Evolutionary conservation across 2,329 filamentous ascomycete species (phyloP).

Genomic region (Cercospora brassicicola): DNA sequence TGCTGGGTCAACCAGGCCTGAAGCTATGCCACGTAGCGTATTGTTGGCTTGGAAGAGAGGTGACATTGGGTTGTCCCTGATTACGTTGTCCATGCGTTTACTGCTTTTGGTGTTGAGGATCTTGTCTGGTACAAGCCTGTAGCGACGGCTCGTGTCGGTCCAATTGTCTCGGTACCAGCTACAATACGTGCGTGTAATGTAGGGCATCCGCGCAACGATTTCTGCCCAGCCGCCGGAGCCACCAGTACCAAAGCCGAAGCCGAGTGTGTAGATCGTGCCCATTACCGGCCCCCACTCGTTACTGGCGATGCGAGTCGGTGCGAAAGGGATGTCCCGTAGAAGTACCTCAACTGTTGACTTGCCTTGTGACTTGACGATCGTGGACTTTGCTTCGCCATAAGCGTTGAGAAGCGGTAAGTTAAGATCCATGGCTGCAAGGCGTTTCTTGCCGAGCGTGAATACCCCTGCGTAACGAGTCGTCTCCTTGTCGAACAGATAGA

Average conservation of each 20-base stretch:
- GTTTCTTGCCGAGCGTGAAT: too few species aligned
- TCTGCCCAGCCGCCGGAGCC: not conserved
- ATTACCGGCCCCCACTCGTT: not conserved
- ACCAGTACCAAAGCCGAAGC: not conserved
- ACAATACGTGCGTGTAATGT: not conserved
- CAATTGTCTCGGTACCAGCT: not conserved
- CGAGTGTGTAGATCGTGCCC: not conserved
- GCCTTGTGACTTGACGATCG: not conserved
- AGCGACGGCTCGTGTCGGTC: not conserved
- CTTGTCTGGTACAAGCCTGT: not conserved
- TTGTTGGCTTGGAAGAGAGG: not conserved
- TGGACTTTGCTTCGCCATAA: not conserved
- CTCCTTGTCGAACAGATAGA: not conserved
- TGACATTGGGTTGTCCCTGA: not conserved
- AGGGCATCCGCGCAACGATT: not conserved
- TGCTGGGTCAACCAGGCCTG: not conserved
- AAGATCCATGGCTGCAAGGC: not conserved
- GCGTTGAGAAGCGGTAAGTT: not conserved
- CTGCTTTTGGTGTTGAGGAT: not conserved
- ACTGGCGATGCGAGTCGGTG: not conserved
- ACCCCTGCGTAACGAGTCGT: too few species aligned
- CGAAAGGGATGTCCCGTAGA: not conserved
- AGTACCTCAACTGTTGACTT: not conserved
- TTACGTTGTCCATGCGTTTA: too few species aligned
- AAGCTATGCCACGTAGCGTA: not conserved